Conservation (phyloP, 768 basidiomycete species). For the Dioszegia crocea region DNA sequence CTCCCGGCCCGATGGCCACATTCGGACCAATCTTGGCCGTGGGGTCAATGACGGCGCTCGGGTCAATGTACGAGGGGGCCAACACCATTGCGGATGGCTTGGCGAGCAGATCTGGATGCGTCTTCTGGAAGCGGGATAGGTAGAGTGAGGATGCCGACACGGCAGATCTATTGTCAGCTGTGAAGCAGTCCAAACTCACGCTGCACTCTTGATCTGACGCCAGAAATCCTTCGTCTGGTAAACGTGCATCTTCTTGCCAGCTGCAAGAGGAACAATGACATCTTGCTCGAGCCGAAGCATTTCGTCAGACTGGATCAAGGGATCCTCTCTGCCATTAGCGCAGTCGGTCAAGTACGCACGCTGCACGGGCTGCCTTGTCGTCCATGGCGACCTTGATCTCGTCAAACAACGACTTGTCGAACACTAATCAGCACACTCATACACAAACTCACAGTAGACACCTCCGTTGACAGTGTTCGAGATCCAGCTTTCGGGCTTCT, state of each 20-base stretch:
- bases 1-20: slow-evolving; percentile 49
- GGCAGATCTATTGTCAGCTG: slow-evolving; percentile 46
- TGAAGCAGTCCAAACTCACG: slow-evolving; percentile 30
- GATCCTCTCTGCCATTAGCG: slow-evolving; percentile 42
- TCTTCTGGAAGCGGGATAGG: slow-evolving; percentile 50
- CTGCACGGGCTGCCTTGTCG: slow-evolving; percentile 47
- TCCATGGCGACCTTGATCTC: slow-evolving; percentile 53
- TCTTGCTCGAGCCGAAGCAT: slow-evolving; percentile 54
- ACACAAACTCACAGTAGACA: slow-evolving; percentile 45
- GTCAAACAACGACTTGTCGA: slow-evolving; percentile 52
- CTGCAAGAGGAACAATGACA: slow-evolving; percentile 53
- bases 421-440: slow-evolving; percentile 34
- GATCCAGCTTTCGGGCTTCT: slow-evolving; percentile 54
- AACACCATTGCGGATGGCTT: slow-evolving; percentile 47
- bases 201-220: slow-evolving; percentile 54
- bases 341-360: slow-evolving; percentile 33
- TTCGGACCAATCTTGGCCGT: slow-evolving; percentile 54
- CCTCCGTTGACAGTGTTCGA: slow-evolving; percentile 52
- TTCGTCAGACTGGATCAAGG: slow-evolving; percentile 50
- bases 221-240: slow-evolving; percentile 52
- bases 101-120: slow-evolving; percentile 49
- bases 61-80: slow-evolving; percentile 52
- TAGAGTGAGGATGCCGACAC: slow-evolving; percentile 53
- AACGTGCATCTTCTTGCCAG: slow-evolving; percentile 51
- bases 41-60: slow-evolving; percentile 50